phyloP scores from a whole-genome alignment of 805 yeast species.

The Cyberlindnera mrakii region DNA sequence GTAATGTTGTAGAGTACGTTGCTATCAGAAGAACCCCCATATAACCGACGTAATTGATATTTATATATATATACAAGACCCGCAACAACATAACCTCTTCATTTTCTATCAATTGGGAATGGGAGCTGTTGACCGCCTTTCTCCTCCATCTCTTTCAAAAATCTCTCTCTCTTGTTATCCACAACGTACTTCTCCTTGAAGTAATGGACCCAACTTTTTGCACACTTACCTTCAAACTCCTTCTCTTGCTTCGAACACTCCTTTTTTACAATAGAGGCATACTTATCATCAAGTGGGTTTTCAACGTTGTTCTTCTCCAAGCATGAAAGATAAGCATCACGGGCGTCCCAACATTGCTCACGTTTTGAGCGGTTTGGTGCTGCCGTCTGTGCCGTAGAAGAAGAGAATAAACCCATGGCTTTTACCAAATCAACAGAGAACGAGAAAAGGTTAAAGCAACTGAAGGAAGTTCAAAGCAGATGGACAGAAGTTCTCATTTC shows the following conservation, averaged over 20 bases:
- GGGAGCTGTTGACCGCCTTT: slow-evolving; percentile 42
- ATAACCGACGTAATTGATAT: not conserved
- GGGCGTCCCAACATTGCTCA: slow-evolving; percentile 80
- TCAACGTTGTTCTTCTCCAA: slow-evolving; percentile 60
- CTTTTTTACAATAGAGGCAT: slow-evolving; percentile 38
- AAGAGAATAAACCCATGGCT: slow-evolving; percentile 43
- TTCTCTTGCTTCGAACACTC: slow-evolving; percentile 52
- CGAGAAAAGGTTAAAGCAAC: too few relatives aligned
- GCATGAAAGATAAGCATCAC: slow-evolving; percentile 76
- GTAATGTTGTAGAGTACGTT: not conserved
- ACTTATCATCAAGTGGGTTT: slow-evolving; percentile 58
- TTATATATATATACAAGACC: slow-evolving; percentile 4
- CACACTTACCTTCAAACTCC: slow-evolving; percentile 71
- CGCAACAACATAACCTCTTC: not conserved
- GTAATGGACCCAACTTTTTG: slow-evolving; percentile 81
- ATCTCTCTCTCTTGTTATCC: slow-evolving; percentile 63
- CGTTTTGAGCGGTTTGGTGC: slow-evolving; percentile 62
- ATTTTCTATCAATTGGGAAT: slow-evolving; percentile 19
- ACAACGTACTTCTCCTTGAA: slow-evolving; percentile 86
- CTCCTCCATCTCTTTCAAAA: slow-evolving; percentile 63
- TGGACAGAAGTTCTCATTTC: too few relatives aligned
- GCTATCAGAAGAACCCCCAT: not conserved
- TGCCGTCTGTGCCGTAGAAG: slow-evolving; percentile 23
- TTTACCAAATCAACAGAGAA: not conserved
- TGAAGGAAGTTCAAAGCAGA: too few relatives aligned